Conservation (phyloP, 2,329 filamentous ascomycete genomes). For the Cadophora sp. region DNA sequence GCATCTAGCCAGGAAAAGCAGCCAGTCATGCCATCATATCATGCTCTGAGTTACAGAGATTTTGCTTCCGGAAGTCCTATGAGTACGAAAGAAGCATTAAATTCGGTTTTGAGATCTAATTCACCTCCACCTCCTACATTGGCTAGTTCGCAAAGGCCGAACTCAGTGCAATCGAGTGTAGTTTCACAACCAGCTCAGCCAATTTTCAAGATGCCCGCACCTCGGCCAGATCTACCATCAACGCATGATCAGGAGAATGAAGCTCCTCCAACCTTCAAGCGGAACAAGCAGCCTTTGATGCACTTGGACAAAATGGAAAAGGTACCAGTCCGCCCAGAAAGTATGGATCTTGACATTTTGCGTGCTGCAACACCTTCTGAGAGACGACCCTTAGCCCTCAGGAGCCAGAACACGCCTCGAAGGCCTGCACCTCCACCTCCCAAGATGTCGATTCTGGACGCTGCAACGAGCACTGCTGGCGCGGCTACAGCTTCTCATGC, state of each 20-base stretch:
- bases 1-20: conserved; percentile 36
- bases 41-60: conserved; percentile 38
- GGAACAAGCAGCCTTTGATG: conserved; percentile 42
- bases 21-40: conserved; percentile 46
- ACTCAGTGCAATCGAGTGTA: conserved; percentile 50
- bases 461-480: conserved; percentile 83
- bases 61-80: conserved; percentile 64
- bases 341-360: conserved; percentile 49
- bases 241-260: conserved; percentile 86
- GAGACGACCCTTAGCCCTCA: conserved; percentile 59
- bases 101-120: conserved; percentile 39
- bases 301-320: conserved; percentile 50
- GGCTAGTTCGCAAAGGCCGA: conserved; percentile 39
- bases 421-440: conserved; percentile 82
- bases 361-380: conserved; percentile 56
- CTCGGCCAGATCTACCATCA: conserved; percentile 64
- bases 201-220: conserved; percentile 63
- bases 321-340: conserved; percentile 57
- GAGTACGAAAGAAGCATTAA: conserved; percentile 48
- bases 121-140: conserved; percentile 42
- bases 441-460: conserved; percentile 96
- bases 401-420: conserved; percentile 74
- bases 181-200: conserved; percentile 52
- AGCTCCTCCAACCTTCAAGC: conserved; percentile 71
- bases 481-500: conserved; percentile 76